Evolutionary conservation across 2,329 filamentous ascomycete species (phyloP), one percentile per base, ranked within the genome.

Genomic region (Hysterium pulicare): DNA sequence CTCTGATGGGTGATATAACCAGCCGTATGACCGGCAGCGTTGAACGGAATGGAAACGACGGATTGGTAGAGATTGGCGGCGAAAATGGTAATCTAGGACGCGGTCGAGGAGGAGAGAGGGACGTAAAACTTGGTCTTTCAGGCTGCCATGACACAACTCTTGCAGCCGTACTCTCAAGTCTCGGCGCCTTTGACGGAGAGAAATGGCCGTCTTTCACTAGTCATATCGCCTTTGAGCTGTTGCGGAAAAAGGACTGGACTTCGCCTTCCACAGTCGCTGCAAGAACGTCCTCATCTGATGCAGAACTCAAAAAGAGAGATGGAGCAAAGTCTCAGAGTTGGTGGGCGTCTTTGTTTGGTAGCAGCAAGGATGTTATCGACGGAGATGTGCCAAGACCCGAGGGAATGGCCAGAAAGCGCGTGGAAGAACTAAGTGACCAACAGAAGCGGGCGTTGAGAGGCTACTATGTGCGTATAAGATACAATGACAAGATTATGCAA

Each of bases 91-190:
- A 55, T 15, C 32, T 66, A 38, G 59, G 67, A 59, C 46, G 65
- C 56, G 53, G 76, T 53, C 50, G 71, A 54, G 73, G 70, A 23
- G 75, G 72, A 11, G 73, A 76, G 40, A 72, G 67, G 26, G 64
- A 69, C 22, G 76, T 93, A 56, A 86, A 84, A 48, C 83, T 97
- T 50, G 84, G 82, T 13, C 72, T 97, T 58, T 87, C 82, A 51
- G 90, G 90, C 23, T 95, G 90, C 59, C 90, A 96, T 67, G 90
- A 97, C 61, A 97, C 93, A 2, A 97, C 93, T 0, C 77, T 98
- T 4, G 93, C 88, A 2, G 87, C 79, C 1, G 73, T 89, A 2
- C 71, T 98, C 21, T 72, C 84, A 13, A 87, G 87, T 51, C 68
- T 97, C 5, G 93, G 91, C 2, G 86, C 86, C 2, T 93, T 88